Percentiles rank a stretch among this genome's conserved stretches.
These are phyloP conservation scores for Clonostachys chloroleuca DNA, from an alignment of 2,329 filamentous ascomycete genomes.

Conservation along the genomic window DNA sequence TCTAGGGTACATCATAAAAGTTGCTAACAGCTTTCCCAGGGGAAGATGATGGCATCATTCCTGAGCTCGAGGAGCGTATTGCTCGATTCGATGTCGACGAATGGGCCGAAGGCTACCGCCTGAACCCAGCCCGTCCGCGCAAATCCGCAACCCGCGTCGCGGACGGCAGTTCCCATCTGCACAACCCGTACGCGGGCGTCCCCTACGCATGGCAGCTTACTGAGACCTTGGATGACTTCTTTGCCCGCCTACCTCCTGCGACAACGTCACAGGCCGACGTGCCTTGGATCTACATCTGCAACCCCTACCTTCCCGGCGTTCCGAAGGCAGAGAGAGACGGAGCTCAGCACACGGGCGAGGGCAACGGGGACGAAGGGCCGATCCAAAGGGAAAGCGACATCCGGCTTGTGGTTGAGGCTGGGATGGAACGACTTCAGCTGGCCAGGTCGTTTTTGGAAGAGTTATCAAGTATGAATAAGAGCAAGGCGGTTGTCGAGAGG, in stretches of 20 bases:
- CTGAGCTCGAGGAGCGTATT: conserved; percentile 42
- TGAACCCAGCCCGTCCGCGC: conserved; percentile 17
- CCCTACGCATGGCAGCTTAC: conserved; percentile 55
- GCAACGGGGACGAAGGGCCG: conserved; percentile 44
- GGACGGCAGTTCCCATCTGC: conserved; percentile 7
- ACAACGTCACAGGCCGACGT: conserved; percentile 45
- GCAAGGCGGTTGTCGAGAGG: conserved; percentile 28
- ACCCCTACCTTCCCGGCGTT: conserved; percentile 47
- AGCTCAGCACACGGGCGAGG: conserved; percentile 24
- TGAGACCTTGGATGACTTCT: conserved; percentile 62
- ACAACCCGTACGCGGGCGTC: conserved; percentile 56
- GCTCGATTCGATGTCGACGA: conserved; percentile 40
- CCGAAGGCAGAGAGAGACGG: conserved; percentile 22
- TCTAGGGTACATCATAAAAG: background rate
- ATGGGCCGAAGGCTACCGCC: conserved; percentile 30
- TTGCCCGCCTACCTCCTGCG: conserved; percentile 63
- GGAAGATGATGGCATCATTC: conserved; percentile 52
- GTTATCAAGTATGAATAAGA: conserved; percentile 8
- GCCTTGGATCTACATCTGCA: conserved; percentile 71
- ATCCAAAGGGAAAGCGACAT: conserved; percentile 39
- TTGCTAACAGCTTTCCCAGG: conserved; percentile 1
- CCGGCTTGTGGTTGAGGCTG: conserved; percentile 44
- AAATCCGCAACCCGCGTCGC: conserved; percentile 19
- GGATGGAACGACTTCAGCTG: conserved; percentile 42
- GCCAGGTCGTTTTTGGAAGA: conserved; percentile 40